phyloP scores from a whole-genome alignment of 2,329 filamentous ascomycete genomes.

The Cercospora janseana region DNA sequence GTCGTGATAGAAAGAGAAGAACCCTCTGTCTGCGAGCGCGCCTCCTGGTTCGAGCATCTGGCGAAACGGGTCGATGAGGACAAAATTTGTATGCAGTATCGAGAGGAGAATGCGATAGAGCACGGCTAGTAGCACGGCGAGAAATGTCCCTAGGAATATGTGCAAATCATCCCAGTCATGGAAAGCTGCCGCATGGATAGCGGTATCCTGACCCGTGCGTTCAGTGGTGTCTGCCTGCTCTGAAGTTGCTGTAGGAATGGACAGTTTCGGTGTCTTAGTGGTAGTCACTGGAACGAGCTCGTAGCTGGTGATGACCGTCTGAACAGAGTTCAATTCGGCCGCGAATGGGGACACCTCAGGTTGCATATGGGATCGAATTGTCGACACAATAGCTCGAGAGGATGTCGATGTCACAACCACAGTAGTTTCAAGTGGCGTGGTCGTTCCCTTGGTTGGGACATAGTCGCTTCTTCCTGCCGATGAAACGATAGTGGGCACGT shows the following conservation, averaged over 20 bases:
- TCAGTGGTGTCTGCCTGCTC: no score
- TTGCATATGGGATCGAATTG: no score
- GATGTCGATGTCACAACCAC: neutral
- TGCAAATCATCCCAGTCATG: slow-evolving; percentile 12
- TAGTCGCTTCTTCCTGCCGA: neutral
- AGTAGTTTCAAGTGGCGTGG: neutral
- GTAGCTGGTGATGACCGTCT: neutral
- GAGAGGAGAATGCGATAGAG: slow-evolving; percentile 24
- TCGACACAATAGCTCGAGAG: no score
- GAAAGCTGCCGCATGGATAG: neutral
- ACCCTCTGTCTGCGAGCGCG: slow-evolving; percentile 17
- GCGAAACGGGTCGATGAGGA: slow-evolving; percentile 25
- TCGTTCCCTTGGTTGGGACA: neutral
- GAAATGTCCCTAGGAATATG: slow-evolving; percentile 22
- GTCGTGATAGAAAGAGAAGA: slow-evolving; percentile 25
- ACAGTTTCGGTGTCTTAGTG: no score
- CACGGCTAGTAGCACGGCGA: slow-evolving; percentile 21
- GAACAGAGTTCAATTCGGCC: no score
- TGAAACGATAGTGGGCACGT: neutral
- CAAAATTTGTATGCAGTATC: slow-evolving; percentile 20
- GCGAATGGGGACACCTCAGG: no score
- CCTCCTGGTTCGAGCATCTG: slow-evolving; percentile 17
- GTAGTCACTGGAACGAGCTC: neutral
- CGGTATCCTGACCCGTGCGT: neutral
- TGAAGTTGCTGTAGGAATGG: no score